Percentiles rank a stretch among this genome's conserved stretches.
phyloP scores from a whole-genome alignment of 2,329 filamentous ascomycete genomes.

The Balansia obtecta region DNA sequence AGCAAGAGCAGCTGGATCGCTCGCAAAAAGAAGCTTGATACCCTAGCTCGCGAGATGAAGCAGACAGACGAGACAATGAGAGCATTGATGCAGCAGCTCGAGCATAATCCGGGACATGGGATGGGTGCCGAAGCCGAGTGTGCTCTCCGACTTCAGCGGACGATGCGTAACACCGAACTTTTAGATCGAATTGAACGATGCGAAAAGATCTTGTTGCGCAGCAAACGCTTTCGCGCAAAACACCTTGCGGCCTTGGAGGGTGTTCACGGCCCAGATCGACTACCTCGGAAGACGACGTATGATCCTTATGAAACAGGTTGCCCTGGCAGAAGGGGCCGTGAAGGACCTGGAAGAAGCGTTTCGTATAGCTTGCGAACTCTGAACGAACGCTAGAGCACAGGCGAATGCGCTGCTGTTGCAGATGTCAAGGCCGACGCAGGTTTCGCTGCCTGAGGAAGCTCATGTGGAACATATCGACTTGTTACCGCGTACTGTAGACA shows the following conservation, averaged over 20 bases:
- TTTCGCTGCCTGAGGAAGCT: no score
- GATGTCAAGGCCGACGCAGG: neutral
- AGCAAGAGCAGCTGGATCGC: no score
- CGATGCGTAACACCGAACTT: neutral
- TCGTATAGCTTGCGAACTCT: neutral
- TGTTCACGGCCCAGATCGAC: neutral
- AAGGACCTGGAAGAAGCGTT: neutral
- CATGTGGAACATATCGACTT: no score
- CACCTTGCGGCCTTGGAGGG: neutral
- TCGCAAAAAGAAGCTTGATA: no score
- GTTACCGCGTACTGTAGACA: no score
- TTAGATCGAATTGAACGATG: no score
- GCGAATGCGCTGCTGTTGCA: neutral
- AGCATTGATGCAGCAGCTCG: neutral
- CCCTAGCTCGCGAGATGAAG: no score
- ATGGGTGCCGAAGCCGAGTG: neutral
- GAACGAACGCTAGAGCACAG: neutral
- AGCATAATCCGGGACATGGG: neutral
- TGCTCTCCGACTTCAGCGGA: neutral
- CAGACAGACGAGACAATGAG: neutral
- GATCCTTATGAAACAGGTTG: neutral
- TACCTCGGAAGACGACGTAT: neutral
- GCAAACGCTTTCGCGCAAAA: neutral
- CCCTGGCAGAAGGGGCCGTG: neutral
- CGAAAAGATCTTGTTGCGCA: neutral